Evolutionary conservation across 805 yeast species (phyloP).

Genomic region (Candida coquimbonensis): DNA sequence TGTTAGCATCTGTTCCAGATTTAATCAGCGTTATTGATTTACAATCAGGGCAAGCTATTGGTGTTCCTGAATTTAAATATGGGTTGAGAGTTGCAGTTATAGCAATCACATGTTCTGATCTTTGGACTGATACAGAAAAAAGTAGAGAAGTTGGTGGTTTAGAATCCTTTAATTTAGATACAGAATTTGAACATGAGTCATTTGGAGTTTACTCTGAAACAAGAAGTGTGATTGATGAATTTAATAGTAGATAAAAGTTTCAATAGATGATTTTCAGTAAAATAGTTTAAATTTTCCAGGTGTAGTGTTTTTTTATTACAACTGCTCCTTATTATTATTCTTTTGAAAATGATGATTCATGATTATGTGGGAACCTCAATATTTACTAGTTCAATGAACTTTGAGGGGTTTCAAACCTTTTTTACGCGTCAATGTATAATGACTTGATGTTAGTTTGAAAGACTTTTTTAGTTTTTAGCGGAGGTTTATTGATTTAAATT

Average conservation of each 20-base stretch:
- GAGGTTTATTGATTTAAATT: too few relatives aligned
- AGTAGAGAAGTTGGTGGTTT: conserved; percentile 35
- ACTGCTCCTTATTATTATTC: too few relatives aligned
- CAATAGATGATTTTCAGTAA: too few relatives aligned
- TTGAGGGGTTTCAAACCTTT: too few relatives aligned
- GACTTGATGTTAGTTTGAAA: too few relatives aligned
- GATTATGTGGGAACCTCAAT: too few relatives aligned
- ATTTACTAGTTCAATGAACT: too few relatives aligned
- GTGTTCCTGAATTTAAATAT: conserved; percentile 42
- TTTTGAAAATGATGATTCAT: too few relatives aligned
- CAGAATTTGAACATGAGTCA: conserved; percentile 27
- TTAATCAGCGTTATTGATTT: conserved; percentile 36
- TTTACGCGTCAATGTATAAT: too few relatives aligned
- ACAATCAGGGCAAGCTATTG: conserved; percentile 41
- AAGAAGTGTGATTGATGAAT: conserved; percentile 32
- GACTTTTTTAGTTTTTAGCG: too few relatives aligned
- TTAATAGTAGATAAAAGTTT: background rate
- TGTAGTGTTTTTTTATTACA: too few relatives aligned
- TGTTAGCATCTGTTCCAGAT: conserved; percentile 39
- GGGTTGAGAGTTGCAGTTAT: conserved; percentile 37
- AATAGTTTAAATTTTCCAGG: too few relatives aligned
- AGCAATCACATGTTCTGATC: conserved; percentile 27
- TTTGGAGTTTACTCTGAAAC: conserved; percentile 28
- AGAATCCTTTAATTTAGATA: conserved; percentile 23
- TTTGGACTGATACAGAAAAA: conserved; percentile 31